These are phyloP conservation scores for Kokia cookei DNA, from an alignment of 441 rosid genomes.

Conservation along the genomic window DNA sequence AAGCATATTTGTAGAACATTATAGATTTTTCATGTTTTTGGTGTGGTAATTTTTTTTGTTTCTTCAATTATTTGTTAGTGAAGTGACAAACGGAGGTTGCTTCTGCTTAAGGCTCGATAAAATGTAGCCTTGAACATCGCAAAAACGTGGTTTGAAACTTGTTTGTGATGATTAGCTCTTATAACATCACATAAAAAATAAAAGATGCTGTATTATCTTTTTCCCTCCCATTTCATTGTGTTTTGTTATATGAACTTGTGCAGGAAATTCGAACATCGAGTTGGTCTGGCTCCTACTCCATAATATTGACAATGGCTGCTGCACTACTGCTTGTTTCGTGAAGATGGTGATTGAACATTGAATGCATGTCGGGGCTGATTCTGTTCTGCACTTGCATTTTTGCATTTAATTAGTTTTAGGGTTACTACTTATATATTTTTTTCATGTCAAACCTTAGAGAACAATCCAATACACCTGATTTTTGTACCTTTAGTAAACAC, in stretches of 20 bases:
- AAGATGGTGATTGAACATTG: constrained; percentile 17
- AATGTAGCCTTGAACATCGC: background rate
- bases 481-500: background rate
- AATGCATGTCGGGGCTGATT: background rate
- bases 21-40: background rate
- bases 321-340: constrained; percentile 27
- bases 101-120: background rate
- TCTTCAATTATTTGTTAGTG: background rate
- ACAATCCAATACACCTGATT: background rate
- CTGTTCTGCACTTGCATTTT: background rate
- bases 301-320: constrained; percentile 22
- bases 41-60: background rate
- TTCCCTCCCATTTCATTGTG: background rate
- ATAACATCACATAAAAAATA: background rate
- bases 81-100: background rate
- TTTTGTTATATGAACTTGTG: background rate
- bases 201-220: background rate
- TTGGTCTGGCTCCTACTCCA: constrained; percentile 13
- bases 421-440: background rate
- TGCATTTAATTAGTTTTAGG: background rate
- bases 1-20: background rate
- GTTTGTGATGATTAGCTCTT: background rate
- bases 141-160: background rate
- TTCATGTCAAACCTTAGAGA: background rate
- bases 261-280: constrained; percentile 38